These are phyloP conservation scores for Hemileccinum impolitum DNA, from an alignment of 768 basidiomycete species.

Conservation along the genomic window DNA sequence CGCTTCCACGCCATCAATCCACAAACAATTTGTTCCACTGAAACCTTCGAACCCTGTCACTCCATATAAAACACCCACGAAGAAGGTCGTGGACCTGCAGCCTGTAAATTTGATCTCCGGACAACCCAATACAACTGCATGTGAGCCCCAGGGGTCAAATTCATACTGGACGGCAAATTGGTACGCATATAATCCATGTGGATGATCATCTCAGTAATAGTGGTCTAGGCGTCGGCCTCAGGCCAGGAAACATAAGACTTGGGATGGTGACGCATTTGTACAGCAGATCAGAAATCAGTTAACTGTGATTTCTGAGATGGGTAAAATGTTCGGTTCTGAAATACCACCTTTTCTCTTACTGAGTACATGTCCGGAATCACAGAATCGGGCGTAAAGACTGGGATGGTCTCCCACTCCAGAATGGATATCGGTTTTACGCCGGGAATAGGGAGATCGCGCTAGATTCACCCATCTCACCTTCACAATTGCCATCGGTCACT, in stretches of 20 bases:
- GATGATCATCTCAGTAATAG: conserved; percentile 1
- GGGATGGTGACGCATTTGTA: conserved; percentile 78
- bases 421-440: conserved; percentile 42
- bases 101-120: conserved; percentile 36
- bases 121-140: conserved; percentile 7
- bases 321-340: conserved; percentile 51
- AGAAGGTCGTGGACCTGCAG: conserved; percentile 37
- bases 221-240: conserved; percentile 64
- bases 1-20: conserved; percentile 28
- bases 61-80: conserved; percentile 24
- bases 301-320: conserved; percentile 64
- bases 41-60: conserved; percentile 25
- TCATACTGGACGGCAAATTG: conserved; percentile 71
- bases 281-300: conserved; percentile 49
- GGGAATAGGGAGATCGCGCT: conserved; percentile 63
- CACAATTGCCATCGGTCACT: conserved; percentile 48
- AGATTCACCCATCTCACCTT: conserved; percentile 46
- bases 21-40: conserved; percentile 31
- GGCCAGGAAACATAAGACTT: conserved; percentile 76
- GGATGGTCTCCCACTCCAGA: conserved; percentile 49
- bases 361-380: conserved; percentile 2
- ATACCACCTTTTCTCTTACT: conserved; percentile 2
- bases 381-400: conserved; percentile 64
- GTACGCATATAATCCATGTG: conserved; percentile 33
- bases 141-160: conserved; percentile 10